A percentile compares a stretch with the other conserved stretches of the same genome.
Evolutionary conservation across 768 basidiomycete species (phyloP).

Genomic region (Cystofilobasidium capitatum): DNA sequence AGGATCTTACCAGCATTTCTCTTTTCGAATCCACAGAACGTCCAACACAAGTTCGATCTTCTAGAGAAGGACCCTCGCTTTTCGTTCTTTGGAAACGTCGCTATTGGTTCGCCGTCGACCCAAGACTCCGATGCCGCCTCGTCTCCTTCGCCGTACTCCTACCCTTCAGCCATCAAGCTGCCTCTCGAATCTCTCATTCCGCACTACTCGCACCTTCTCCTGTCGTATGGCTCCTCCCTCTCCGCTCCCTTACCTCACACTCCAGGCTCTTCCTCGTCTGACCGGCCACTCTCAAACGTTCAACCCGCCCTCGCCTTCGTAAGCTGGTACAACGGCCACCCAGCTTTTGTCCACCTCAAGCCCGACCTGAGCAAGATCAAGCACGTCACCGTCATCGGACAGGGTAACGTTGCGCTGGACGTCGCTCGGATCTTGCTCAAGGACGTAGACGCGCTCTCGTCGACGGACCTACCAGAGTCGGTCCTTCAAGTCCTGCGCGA

Average conservation of each 20-base stretch:
- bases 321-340: conserved; percentile 94
- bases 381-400: conserved; percentile 79
- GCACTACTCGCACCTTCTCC: conserved; percentile 74
- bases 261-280: conserved; percentile 45
- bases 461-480: conserved; percentile 66
- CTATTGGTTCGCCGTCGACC: conserved; percentile 30
- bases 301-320: conserved; percentile 73
- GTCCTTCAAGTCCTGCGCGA: conserved; percentile 59
- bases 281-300: conserved; percentile 43
- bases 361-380: conserved; percentile 49
- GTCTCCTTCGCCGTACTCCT: conserved; percentile 41
- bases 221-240: conserved; percentile 74
- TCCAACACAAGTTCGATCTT: conserved; percentile 85
- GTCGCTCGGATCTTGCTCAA: conserved; percentile 82
- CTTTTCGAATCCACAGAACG: conserved; percentile 56
- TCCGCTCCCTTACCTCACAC: conserved; percentile 47
- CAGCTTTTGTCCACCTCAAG: conserved; percentile 55
- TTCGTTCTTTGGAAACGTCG: conserved; percentile 81
- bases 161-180: conserved; percentile 51
- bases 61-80: conserved; percentile 71
- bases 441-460: conserved; percentile 50
- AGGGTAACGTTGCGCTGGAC: conserved; percentile 91
- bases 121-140: conserved; percentile 25
- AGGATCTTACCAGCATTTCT: conserved; percentile 22
- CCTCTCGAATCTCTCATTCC: conserved; percentile 54